Conservation (phyloP, 768 basidiomycete genomes). For the Strobilomyces echinocephalus region DNA sequence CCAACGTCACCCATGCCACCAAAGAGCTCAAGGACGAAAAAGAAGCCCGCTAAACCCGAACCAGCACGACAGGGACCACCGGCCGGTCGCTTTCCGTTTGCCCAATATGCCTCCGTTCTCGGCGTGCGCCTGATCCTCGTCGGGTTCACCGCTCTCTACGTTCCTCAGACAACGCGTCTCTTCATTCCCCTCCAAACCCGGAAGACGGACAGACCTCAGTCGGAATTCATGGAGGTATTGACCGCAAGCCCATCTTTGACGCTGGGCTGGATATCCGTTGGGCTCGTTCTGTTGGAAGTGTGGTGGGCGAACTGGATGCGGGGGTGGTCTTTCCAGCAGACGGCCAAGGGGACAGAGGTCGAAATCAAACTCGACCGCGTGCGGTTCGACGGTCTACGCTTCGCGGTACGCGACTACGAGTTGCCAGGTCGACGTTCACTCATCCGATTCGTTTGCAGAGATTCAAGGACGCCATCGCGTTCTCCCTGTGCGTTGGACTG, state of each 20-base stretch:
- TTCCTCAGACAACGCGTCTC: slow-evolving; percentile 58
- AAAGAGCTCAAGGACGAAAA: background rate
- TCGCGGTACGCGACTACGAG: slow-evolving; percentile 34
- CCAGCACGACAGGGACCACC: background rate
- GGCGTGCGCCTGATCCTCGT: slow-evolving; percentile 66
- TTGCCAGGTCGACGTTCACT: background rate
- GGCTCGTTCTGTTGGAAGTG: slow-evolving; percentile 49
- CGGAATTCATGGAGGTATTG: slow-evolving; percentile 61
- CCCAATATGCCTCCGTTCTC: slow-evolving; percentile 60
- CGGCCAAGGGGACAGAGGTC: slow-evolving; percentile 37
- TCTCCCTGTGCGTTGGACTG: slow-evolving; percentile 49
- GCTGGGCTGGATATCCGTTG: slow-evolving; percentile 51
- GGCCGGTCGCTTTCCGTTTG: slow-evolving; percentile 42
- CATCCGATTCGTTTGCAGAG: slow-evolving; percentile 36
- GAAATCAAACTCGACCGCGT: slow-evolving; percentile 41
- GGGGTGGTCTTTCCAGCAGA: slow-evolving; percentile 48
- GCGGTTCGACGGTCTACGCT: slow-evolving; percentile 34
- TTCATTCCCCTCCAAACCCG: slow-evolving; percentile 33
- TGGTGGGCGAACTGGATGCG: slow-evolving; percentile 75
- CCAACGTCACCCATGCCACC: background rate
- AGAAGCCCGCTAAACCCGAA: background rate
- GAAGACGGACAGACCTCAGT: slow-evolving; percentile 59
- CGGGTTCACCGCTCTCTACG: slow-evolving; percentile 58
- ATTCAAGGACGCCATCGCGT: slow-evolving; percentile 44
- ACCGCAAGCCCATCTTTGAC: slow-evolving; percentile 59